Evolutionary conservation across 768 basidiomycete genomes (phyloP).

Genomic region (Neoboletus magnificus): DNA sequence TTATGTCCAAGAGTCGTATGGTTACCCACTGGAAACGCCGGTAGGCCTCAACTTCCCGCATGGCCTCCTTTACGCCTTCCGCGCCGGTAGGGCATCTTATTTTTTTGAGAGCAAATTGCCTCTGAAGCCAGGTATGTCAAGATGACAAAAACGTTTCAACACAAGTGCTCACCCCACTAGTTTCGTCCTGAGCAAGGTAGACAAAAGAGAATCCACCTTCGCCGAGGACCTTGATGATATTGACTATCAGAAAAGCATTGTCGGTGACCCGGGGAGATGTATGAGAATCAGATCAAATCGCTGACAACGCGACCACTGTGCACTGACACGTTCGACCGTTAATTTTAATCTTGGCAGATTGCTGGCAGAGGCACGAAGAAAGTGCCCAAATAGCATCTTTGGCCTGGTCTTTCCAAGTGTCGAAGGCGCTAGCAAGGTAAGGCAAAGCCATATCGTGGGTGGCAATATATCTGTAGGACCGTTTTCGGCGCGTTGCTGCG

Average conservation of each 20-base stretch:
- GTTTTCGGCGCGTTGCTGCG: neutral
- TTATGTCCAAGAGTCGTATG: neutral
- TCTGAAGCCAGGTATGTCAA: conserved; percentile 36
- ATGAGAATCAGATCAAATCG: conserved; percentile 2
- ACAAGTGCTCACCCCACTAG: conserved; percentile 62
- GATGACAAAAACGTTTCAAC: neutral
- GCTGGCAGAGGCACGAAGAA: conserved; percentile 76
- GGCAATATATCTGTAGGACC: neutral
- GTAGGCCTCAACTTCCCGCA: conserved; percentile 91
- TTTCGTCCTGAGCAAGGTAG: conserved; percentile 82
- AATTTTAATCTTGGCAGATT: conserved; percentile 87
- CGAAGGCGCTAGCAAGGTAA: conserved; percentile 42
- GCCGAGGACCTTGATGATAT: conserved; percentile 88
- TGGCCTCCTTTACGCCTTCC: conserved; percentile 85
- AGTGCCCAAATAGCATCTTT: conserved; percentile 83
- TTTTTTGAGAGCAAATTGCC: conserved; percentile 96
- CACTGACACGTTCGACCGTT: conserved; percentile 89
- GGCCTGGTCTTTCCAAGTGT: conserved; percentile 64
- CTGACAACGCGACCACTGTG: neutral
- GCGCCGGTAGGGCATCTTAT: conserved; percentile 88
- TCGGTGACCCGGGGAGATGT: neutral
- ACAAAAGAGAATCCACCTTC: conserved; percentile 97
- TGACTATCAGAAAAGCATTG: conserved; percentile 46
- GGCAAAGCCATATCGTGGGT: conserved; percentile 27
- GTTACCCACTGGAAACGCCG: conserved; percentile 81